Evolutionary conservation across 495 filamentous ascomycete genomes (phyloP).

Genomic region (Hypoxylon intermedium): DNA sequence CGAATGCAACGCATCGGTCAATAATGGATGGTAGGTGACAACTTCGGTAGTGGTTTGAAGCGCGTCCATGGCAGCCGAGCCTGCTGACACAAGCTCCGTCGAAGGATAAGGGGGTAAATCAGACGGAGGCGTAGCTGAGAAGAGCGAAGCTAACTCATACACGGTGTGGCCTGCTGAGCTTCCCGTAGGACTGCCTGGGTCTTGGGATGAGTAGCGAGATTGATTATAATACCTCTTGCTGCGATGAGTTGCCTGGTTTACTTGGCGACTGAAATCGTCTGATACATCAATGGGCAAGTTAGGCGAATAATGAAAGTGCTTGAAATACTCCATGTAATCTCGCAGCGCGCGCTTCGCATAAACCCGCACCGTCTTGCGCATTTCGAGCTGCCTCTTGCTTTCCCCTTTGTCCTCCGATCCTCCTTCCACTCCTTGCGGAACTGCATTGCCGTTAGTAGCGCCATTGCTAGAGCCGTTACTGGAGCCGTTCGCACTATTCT

Average conservation of each 20-base stretch:
- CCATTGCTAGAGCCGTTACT: constrained; percentile 26
- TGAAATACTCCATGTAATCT: constrained; percentile 73
- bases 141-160: constrained; percentile 62
- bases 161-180: constrained; percentile 40
- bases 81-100: constrained; percentile 43
- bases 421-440: constrained; percentile 18
- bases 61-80: constrained; percentile 28
- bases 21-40: constrained; percentile 78
- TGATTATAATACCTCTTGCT: constrained; percentile 45
- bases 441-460: constrained; percentile 11
- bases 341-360: constrained; percentile 76
- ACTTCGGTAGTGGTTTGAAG: constrained; percentile 62
- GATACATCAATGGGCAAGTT: constrained; percentile 67
- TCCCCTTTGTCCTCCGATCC: constrained; percentile 51
- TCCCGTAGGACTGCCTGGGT: constrained; percentile 40
- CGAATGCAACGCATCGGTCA: constrained; percentile 77
- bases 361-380: constrained; percentile 68
- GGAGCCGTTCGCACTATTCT: constrained; percentile 19
- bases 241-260: constrained; percentile 62
- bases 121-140: constrained; percentile 61
- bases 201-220: constrained; percentile 35
- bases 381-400: constrained; percentile 58
- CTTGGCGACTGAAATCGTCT: constrained; percentile 70
- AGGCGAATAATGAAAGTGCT: constrained; percentile 77
- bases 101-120: constrained; percentile 65